These are phyloP conservation scores for Verticillium dahliae DNA, from an alignment of 2,329 filamentous ascomycete species.

Conservation along the genomic window DNA sequence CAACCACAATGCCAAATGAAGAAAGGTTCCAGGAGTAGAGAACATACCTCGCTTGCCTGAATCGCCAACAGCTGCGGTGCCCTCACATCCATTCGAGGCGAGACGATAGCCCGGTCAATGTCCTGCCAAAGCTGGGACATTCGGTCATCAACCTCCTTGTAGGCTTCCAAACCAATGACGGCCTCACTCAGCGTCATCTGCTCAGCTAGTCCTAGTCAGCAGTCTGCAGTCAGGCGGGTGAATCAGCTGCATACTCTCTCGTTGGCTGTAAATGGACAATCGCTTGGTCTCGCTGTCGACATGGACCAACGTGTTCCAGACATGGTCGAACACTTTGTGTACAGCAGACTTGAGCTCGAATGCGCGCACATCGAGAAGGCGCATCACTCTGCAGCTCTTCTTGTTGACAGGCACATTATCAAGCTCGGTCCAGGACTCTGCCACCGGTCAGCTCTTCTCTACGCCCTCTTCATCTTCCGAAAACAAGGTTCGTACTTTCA, in stretches of 20 bases:
- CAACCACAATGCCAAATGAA: not conserved
- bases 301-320: slow-evolving; percentile 65
- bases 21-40: not conserved
- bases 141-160: slow-evolving; percentile 54
- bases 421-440: slow-evolving; percentile 52
- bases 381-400: slow-evolving; percentile 55
- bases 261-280: slow-evolving; percentile 48
- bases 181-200: slow-evolving; percentile 48
- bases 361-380: slow-evolving; percentile 58
- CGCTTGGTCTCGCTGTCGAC: slow-evolving; percentile 50
- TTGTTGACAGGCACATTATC: slow-evolving; percentile 53
- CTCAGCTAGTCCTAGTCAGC: slow-evolving; percentile 32
- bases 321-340: slow-evolving; percentile 56
- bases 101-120: slow-evolving; percentile 54
- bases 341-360: slow-evolving; percentile 62
- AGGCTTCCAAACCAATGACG: slow-evolving; percentile 49
- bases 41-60: slow-evolving; percentile 14
- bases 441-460: slow-evolving; percentile 16
- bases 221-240: not conserved
- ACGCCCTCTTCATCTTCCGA: not conserved
- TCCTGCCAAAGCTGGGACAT: slow-evolving; percentile 56
- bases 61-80: slow-evolving; percentile 29
- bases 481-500: slow-evolving; percentile 35
- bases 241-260: slow-evolving; percentile 33
- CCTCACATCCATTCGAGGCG: slow-evolving; percentile 47